These are phyloP conservation scores for Bipolaris sorokiniana DNA, from an alignment of 2,329 filamentous ascomycete genomes.

Conservation along the genomic window DNA sequence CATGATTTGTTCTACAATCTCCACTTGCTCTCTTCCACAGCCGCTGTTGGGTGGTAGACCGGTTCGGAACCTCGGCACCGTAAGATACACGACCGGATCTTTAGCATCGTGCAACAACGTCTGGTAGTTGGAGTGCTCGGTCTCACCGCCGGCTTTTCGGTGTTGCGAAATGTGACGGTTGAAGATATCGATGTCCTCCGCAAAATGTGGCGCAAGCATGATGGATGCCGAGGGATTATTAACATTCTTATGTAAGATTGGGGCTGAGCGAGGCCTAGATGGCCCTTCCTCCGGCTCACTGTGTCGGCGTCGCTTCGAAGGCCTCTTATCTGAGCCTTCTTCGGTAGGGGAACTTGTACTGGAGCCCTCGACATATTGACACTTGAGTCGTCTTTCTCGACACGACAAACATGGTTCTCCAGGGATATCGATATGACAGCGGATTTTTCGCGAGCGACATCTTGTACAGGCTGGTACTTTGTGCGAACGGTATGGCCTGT, in stretches of 20 bases:
- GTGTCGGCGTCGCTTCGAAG: constrained; percentile 36
- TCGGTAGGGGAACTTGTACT: constrained; percentile 31
- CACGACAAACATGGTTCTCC: constrained; percentile 50
- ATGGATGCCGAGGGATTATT: constrained; percentile 47
- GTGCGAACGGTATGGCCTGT: constrained; percentile 52
- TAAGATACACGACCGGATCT: constrained; percentile 51
- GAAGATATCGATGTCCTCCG: constrained; percentile 51
- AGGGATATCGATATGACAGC: constrained; percentile 51
- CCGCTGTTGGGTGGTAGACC: constrained; percentile 48
- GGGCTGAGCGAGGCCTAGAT: constrained; percentile 32
- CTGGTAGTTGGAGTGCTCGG: constrained; percentile 54
- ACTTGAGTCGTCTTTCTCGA: constrained; percentile 46
- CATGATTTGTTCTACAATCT: constrained; percentile 52
- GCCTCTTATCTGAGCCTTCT: constrained; percentile 30
- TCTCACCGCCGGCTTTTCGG: constrained; percentile 29
- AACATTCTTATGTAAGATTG: constrained; percentile 37
- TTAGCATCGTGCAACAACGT: constrained; percentile 56
- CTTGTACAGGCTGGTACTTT: constrained; percentile 51
- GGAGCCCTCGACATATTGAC: constrained; percentile 44
- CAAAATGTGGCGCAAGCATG: constrained; percentile 50
- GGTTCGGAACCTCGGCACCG: constrained; percentile 58
- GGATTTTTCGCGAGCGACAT: constrained; percentile 51
- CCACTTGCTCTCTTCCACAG: constrained; percentile 48
- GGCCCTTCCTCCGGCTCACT: constrained; percentile 34
- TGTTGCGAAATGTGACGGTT: constrained; percentile 49